Evolutionary conservation across 352 stramenopile genomes (phyloP), one percentile per base, ranked within the genome.

Genomic region (Globisporangium spiculum): DNA sequence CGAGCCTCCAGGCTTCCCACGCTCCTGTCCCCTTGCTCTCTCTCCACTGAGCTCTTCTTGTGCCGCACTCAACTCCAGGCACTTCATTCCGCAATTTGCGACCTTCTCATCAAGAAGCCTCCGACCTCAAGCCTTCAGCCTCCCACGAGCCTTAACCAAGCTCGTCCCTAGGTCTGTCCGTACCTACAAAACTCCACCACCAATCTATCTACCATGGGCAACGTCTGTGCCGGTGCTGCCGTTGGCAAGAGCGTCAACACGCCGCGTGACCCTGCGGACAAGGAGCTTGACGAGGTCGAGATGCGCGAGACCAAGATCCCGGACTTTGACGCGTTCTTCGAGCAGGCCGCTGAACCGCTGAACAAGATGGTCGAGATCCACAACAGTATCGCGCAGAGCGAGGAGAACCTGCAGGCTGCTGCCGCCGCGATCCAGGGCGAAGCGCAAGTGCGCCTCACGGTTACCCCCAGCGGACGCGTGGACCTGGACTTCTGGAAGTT

Each of bases 361-460:
- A 69, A 72, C 52, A 55, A 64, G 44, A 57, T 72, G 52, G 67
- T 80, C 22, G 74, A 74, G 65, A 72, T 80, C 59, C 58, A 83
- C 74, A 88, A 88, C 64, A 79, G 77, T 44, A 84, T 88, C 38
- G 75, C 72, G 10, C 73, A 81, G 59, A 88, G 79, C 44, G 79
- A 86, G 60, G 76, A 84, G 65, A 84, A 85, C 54, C 75, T 88
- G 53, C 81, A 88, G 69, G 22, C 75, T 7, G 75, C 79, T 2
- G 79, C 77, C 24, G 72, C 79, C 2, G 79, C 76, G 12, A 66
- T 88, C 54, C 79, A 88, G 57, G 79, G 77, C 18, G 79, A 88
- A 63, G 78, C 74, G 5, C 75, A 84, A 70, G 64, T 86, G 44
- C 75, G 76, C 0, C 48, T 88, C 18, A 64, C 46, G 1, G 70